Evolutionary conservation across 768 basidiomycete genomes (phyloP).

Genomic region (Mycena alexandri): DNA sequence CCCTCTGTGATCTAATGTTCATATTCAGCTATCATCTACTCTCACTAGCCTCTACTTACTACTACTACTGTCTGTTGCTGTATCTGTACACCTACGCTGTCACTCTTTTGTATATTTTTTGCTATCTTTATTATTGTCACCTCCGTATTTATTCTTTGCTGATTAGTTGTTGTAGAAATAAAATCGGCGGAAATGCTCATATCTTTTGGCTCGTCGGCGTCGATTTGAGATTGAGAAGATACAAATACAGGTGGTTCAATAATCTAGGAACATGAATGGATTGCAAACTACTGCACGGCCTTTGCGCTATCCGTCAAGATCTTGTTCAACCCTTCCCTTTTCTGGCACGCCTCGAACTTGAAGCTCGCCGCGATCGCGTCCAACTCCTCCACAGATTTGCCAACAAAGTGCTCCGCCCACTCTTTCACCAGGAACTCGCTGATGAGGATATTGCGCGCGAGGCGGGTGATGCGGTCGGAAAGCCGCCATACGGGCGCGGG

Average conservation of each 20-base stretch:
- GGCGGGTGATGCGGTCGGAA: constrained; percentile 63
- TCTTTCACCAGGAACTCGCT: constrained; percentile 79
- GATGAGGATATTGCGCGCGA: constrained; percentile 77
- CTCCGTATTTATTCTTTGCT: not conserved
- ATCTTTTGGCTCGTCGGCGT: no score
- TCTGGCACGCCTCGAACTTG: constrained; percentile 75
- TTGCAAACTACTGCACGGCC: constrained; percentile 26
- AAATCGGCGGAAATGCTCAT: no score
- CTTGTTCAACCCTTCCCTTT: constrained; percentile 74
- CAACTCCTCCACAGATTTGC: constrained; percentile 69
- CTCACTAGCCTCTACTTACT: not conserved
- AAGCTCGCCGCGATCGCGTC: constrained; percentile 85
- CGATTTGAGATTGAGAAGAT: no score
- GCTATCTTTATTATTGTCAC: constrained; percentile 6
- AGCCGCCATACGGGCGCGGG: constrained; percentile 76
- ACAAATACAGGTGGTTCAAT: not conserved
- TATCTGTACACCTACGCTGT: not conserved
- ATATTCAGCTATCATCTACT: not conserved
- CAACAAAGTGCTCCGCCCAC: constrained; percentile 79
- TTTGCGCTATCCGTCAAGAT: constrained; percentile 60
- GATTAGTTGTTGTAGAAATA: no score
- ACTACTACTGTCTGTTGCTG: constrained; percentile 5
- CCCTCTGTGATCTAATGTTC: no score
- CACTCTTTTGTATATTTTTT: constrained; percentile 12
- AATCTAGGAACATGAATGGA: no score